phyloP scores from a whole-genome alignment of 257 asterid species.

The Gentiana dahurica region DNA sequence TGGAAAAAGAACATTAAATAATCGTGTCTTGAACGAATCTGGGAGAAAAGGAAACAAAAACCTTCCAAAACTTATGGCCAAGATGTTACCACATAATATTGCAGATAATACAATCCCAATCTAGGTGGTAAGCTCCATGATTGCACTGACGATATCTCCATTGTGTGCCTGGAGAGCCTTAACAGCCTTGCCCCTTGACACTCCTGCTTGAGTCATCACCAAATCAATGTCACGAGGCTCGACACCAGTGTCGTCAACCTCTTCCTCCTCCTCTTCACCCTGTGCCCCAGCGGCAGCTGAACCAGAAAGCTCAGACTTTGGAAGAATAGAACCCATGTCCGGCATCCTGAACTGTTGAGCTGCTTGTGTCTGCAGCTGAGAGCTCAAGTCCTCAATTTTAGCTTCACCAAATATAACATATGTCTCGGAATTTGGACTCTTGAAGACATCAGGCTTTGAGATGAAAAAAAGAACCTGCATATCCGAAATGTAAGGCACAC shows the following conservation, averaged over 20 bases:
- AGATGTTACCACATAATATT: not conserved
- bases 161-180: slow-evolving; percentile 64
- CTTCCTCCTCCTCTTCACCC: slow-evolving; percentile 68
- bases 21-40: no score
- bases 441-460: slow-evolving; percentile 86
- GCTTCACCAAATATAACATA: slow-evolving; percentile 89
- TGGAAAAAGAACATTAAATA: no score
- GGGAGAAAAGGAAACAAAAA: no score
- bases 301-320: slow-evolving; percentile 42
- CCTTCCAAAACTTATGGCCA: slow-evolving; percentile 12
- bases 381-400: slow-evolving; percentile 84
- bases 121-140: slow-evolving; percentile 79
- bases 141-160: slow-evolving; percentile 90
- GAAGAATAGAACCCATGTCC: slow-evolving; percentile 50
- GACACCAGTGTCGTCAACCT: slow-evolving; percentile 57
- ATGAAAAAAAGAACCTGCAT: slow-evolving; percentile 68
- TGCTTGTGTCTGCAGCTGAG: slow-evolving; percentile 93
- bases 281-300: slow-evolving; percentile 22
- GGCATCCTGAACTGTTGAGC: slow-evolving; percentile 92
- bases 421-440: slow-evolving; percentile 81
- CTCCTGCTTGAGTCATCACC: slow-evolving; percentile 94
- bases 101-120: not conserved
- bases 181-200: slow-evolving; percentile 63
- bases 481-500: not conserved
- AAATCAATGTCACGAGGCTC: slow-evolving; percentile 74